Evolutionary conservation across 2,329 filamentous ascomycete species (phyloP).

Genomic region (Botrytis deweyae): DNA sequence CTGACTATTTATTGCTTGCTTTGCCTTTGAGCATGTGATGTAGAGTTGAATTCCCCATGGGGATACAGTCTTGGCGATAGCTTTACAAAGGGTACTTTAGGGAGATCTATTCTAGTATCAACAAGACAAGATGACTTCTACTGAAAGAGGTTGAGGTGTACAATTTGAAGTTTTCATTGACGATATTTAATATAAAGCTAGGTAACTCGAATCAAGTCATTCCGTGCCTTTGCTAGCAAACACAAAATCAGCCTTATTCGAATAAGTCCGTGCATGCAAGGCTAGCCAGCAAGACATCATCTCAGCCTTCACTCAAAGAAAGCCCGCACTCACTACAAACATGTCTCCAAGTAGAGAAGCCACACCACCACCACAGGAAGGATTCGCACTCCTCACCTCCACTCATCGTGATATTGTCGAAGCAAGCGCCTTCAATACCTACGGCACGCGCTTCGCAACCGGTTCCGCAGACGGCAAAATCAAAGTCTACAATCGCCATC

Average conservation of each 20-base stretch:
- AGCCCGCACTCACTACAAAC: not conserved
- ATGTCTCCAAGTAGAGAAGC: conserved; percentile 30
- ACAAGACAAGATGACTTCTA: not conserved
- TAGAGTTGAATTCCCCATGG: not conserved
- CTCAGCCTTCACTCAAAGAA: not conserved
- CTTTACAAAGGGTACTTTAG: too few relatives aligned
- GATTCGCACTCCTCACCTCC: conserved; percentile 59
- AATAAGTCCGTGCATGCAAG: conserved; percentile 5
- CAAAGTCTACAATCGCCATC: conserved; percentile 84
- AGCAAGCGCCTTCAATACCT: conserved; percentile 79
- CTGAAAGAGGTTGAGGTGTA: too few relatives aligned
- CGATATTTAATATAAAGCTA: not conserved
- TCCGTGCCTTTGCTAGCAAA: not conserved
- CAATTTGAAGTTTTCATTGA: not conserved
- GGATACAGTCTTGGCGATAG: not conserved
- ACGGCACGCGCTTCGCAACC: conserved; percentile 87
- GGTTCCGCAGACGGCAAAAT: conserved; percentile 91
- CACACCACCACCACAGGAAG: conserved; percentile 24
- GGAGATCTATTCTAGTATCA: not conserved
- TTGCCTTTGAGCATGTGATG: not conserved
- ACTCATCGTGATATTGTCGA: conserved; percentile 60
- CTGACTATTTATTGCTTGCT: not conserved
- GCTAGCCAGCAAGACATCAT: not conserved
- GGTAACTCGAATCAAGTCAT: not conserved
- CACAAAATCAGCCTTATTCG: not conserved